phyloP scores from a whole-genome alignment of 306 rosid species.

The Amphicarpaea edgeworthii region DNA sequence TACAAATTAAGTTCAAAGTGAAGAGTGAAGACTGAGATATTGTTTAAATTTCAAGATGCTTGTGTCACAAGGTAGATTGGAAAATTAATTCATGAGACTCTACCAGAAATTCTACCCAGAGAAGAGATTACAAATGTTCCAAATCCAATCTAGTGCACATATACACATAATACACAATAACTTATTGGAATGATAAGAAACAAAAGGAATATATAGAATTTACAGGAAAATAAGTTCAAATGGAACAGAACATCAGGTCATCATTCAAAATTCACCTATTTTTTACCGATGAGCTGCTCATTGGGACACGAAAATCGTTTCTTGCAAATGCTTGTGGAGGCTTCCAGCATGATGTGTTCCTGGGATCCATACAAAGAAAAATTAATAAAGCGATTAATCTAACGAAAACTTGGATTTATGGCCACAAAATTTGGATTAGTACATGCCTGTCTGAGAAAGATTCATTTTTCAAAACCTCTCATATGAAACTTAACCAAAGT shows the following conservation, averaged over 20 bases:
- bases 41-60: background rate
- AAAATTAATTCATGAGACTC: background rate
- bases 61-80: constrained; percentile 4
- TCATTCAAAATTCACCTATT: constrained; percentile 56
- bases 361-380: constrained; percentile 43
- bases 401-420: constrained; percentile 26
- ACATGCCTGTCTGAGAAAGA: background rate
- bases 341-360: constrained; percentile 57
- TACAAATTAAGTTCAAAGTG: background rate
- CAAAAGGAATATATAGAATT: background rate
- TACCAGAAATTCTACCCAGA: constrained; percentile 28
- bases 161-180: constrained; percentile 13
- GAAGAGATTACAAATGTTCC: constrained; percentile 6
- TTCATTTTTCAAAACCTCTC: background rate
- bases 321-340: constrained; percentile 62
- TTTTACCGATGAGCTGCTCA: constrained; percentile 74
- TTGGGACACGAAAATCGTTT: constrained; percentile 61
- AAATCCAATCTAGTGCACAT: background rate
- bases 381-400: constrained; percentile 22
- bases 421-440: background rate
- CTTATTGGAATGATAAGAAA: constrained; percentile 5
- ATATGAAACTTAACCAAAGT: background rate
- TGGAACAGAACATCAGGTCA: constrained; percentile 5
- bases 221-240: background rate
- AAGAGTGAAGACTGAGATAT: background rate